Evolutionary conservation across 805 yeast genomes (phyloP).

Genomic region (Candida chilensis): DNA sequence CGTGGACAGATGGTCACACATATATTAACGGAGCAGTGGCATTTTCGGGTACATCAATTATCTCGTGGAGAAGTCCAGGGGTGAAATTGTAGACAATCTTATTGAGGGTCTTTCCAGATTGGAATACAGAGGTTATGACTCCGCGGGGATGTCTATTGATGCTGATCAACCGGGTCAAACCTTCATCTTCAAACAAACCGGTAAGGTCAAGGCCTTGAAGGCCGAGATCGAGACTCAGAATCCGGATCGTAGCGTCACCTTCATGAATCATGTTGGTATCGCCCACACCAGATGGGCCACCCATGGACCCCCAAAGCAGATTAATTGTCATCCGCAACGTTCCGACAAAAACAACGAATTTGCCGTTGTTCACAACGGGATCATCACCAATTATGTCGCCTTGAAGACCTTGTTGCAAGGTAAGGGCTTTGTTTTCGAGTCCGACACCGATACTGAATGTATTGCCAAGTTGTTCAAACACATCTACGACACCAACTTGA

Average conservation of each 20-base stretch:
- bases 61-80: constrained; percentile 84
- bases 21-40: no score
- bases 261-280: constrained; percentile 86
- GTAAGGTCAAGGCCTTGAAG: constrained; percentile 81
- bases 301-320: constrained; percentile 84
- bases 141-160: constrained; percentile 93
- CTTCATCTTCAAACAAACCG: constrained; percentile 72
- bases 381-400: constrained; percentile 91
- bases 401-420: constrained; percentile 71
- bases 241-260: constrained; percentile 53
- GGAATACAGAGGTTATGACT: constrained; percentile 97
- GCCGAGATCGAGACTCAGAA: constrained; percentile 40
- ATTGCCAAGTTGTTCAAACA: constrained; percentile 94
- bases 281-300: constrained; percentile 99
- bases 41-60: constrained; percentile 97
- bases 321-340: constrained; percentile 94
- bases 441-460: constrained; percentile 97
- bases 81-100: constrained; percentile 83
- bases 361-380: constrained; percentile 94
- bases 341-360: constrained; percentile 81
- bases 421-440: constrained; percentile 77
- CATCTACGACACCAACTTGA: constrained; percentile 67
- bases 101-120: constrained; percentile 78
- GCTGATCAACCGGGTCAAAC: constrained; percentile 73
- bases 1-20: no score